phyloP scores from a whole-genome alignment of 345 rosid species.

The Alliaria petiolata region DNA sequence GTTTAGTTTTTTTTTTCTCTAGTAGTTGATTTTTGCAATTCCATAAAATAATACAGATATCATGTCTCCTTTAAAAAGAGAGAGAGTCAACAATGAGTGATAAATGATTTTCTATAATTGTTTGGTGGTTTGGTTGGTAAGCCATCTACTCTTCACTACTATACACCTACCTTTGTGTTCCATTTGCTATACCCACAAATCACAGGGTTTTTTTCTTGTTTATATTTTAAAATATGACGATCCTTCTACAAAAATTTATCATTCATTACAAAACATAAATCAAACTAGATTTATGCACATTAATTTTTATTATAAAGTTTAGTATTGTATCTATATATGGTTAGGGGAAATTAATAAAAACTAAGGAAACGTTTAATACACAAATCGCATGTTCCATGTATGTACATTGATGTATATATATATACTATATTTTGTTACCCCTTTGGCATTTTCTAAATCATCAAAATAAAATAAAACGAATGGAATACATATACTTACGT shows the following conservation, averaged over 20 bases:
- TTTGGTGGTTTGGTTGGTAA: background rate
- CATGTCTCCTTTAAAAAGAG: background rate
- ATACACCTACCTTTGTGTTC: slow-evolving; percentile 1
- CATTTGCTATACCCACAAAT: background rate
- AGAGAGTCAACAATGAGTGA: background rate
- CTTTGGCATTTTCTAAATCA: background rate
- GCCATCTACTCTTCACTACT: slow-evolving; percentile 11
- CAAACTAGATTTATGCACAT: background rate
- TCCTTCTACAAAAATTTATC: background rate
- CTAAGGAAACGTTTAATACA: background rate
- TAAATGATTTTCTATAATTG: background rate
- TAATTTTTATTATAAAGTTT: background rate
- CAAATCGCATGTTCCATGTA: background rate
- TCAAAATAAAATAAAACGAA: background rate
- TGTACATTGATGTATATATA: background rate
- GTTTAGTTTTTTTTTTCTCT: no score
- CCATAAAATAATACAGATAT: background rate
- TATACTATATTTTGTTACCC: background rate
- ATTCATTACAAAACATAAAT: background rate
- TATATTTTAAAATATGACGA: no score
- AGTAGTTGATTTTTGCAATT: no score
- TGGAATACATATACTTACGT: no score
- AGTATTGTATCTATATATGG: background rate
- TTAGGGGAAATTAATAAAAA: background rate
- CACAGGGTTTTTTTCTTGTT: background rate